Conservation (phyloP, 306 rosid species). For the Senna siamea region DNA sequence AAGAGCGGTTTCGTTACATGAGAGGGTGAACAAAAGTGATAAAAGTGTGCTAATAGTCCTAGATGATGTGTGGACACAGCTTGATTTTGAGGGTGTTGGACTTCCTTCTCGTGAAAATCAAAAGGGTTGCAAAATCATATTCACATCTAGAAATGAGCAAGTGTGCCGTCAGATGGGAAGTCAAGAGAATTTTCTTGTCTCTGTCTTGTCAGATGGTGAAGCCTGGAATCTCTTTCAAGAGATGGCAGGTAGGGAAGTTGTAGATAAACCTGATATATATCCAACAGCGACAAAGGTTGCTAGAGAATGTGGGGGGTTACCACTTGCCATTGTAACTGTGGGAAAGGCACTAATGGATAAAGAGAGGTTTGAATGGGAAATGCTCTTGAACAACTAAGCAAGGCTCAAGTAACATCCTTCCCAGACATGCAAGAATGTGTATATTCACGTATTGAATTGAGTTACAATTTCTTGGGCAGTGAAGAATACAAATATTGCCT, state of each 20-base stretch:
- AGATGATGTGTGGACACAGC: no score
- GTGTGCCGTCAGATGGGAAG: not conserved
- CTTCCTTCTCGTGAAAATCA: no score
- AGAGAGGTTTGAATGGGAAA: not conserved
- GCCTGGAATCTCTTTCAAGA: not conserved
- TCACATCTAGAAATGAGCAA: constrained; percentile 13
- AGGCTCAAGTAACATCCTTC: not conserved
- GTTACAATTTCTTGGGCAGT: no score
- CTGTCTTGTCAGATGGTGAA: not conserved
- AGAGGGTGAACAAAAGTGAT: not conserved
- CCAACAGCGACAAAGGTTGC: not conserved
- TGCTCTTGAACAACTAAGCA: not conserved
- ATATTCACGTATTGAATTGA: not conserved
- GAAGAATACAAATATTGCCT: constrained; percentile 22
- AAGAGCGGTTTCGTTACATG: not conserved
- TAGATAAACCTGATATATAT: not conserved
- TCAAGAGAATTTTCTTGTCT: not conserved
- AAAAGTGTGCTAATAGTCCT: constrained; percentile 19
- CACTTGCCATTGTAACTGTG: constrained; percentile 17
- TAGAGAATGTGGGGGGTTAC: constrained; percentile 6
- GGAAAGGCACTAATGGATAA: not conserved
- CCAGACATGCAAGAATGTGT: not conserved
- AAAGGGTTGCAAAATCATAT: no score
- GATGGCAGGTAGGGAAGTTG: not conserved
- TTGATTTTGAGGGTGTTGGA: no score